Evolutionary conservation across 75 land plant species (phyloP).

Genomic region (Cupressus sempervirens): DNA sequence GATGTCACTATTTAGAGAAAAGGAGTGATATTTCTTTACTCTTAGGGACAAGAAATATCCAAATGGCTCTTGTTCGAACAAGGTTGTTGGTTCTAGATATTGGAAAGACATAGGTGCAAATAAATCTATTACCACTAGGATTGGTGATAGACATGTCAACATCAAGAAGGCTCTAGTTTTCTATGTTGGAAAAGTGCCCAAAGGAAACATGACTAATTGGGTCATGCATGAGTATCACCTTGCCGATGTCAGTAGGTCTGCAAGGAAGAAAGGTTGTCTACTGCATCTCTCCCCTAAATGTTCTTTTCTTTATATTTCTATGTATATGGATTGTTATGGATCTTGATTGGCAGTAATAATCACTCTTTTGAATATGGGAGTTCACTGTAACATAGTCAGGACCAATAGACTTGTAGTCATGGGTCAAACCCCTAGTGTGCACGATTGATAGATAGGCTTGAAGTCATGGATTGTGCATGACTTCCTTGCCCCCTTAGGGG

Average conservation of each 20-base stretch:
- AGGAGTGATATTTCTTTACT: constrained; percentile 21
- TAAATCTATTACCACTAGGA: neutral
- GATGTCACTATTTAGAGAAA: constrained; percentile 10
- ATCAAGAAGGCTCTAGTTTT: constrained; percentile 20
- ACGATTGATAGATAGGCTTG: too few relatives aligned
- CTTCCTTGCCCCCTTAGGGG: too few relatives aligned
- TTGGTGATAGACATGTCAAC: constrained; percentile 7
- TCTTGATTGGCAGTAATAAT: neutral
- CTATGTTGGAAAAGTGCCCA: constrained; percentile 18
- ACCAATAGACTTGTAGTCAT: too few relatives aligned
- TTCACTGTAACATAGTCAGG: too few relatives aligned
- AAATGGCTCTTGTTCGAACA: constrained; percentile 13
- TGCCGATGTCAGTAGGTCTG: constrained; percentile 8
- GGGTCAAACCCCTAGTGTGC: too few relatives aligned
- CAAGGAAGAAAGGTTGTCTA: constrained; percentile 13
- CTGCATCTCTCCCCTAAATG: neutral
- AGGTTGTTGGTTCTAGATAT: constrained; percentile 16
- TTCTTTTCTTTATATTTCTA: neutral
- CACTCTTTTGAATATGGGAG: too few relatives aligned
- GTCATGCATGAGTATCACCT: constrained; percentile 23
- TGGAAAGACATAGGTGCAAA: constrained; percentile 24
- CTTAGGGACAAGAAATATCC: constrained; percentile 16
- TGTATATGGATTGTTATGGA: neutral
- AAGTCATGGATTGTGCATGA: too few relatives aligned
- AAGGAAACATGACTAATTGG: constrained; percentile 23